Evolutionary conservation across 1,284 basidiomycete genomes (phyloP), one percentile per base, ranked within the genome.

Genomic region (Papiliotrema flavescens): DNA sequence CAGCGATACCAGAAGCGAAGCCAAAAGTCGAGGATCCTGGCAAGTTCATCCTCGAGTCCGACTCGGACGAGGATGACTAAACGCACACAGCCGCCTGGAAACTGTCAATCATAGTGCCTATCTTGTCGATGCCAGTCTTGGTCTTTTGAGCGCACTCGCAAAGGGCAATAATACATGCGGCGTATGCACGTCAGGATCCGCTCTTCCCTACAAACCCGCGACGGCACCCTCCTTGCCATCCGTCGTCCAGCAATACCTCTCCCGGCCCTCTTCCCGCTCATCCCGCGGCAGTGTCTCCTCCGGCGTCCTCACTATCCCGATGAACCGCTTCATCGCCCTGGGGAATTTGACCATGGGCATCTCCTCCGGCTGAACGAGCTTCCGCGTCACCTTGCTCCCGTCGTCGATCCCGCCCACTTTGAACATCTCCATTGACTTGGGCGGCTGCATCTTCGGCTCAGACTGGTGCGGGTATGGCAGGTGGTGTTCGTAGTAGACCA

Each of bases 271-370:
- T 1, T 73, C 69, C 2, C 78, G 74, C 71, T 89, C 86, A 67
- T 95, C 86, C 54, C 92, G 82, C 11, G 93, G 93, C 24, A 97
- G 81, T 60, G 81, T 84, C 67, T 96, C 91, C 40, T 87, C 87
- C 49, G 84, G 83, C 47, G 84, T 80, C 41, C 87, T 80, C 14
- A 89, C 89, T 39, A 97, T 81, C 37, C 93, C 93, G 51, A 95
- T 83, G 65, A 84, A 94, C 71, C 84, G 85, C 56, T 88, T 83
- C 55, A 71, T 52, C 40, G 67, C 67, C 41, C 71, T 65, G 14
- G 76, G 76, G 35, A 62, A 57, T 54, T 75, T 75, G 34, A 75
- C 70, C 2, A 44, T 34, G 15, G 63, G 51, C 32, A 47, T 23
- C 24, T 32, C 42, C 39, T 47, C 55, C 32, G 28, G 17, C 20